Evolutionary conservation across 2,329 filamentous ascomycete genomes (phyloP).

Genomic region (Fusarium acutatum): DNA sequence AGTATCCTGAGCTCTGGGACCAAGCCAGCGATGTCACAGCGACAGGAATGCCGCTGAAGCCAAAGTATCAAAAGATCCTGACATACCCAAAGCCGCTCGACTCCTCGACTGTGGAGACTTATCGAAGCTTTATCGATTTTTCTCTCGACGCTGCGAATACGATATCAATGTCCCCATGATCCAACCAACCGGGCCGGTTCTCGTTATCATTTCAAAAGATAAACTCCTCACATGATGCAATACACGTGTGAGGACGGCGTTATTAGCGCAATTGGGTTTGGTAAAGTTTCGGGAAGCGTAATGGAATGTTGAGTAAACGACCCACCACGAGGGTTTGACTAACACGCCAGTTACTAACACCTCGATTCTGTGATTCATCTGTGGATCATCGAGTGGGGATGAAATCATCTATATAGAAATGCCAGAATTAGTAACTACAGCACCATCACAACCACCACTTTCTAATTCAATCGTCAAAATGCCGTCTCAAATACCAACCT

Average conservation of each 20-base stretch:
- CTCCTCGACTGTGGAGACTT: slow-evolving; percentile 42
- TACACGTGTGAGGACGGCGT: not conserved
- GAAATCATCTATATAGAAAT: slow-evolving; percentile 26
- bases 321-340: slow-evolving; percentile 32
- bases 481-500: slow-evolving; percentile 28
- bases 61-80: slow-evolving; percentile 40
- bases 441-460: not conserved
- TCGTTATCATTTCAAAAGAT: not conserved
- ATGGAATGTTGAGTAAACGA: slow-evolving; percentile 35
- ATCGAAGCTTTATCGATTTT: slow-evolving; percentile 47
- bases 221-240: slow-evolving; percentile 7
- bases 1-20: slow-evolving; percentile 46
- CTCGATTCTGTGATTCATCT: slow-evolving; percentile 7
- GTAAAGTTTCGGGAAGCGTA: slow-evolving; percentile 18
- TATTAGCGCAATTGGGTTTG: not conserved
- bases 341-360: slow-evolving; percentile 35
- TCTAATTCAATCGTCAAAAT: slow-evolving; percentile 7
- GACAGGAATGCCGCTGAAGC: slow-evolving; percentile 42
- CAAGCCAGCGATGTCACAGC: slow-evolving; percentile 39
- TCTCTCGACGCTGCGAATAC: slow-evolving; percentile 40
- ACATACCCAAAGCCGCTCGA: slow-evolving; percentile 44
- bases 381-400: slow-evolving; percentile 31
- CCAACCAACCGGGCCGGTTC: not conserved
- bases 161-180: slow-evolving; percentile 20
- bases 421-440: not conserved